Evolutionary conservation across 2,329 filamentous ascomycete genomes (phyloP), one percentile per base, ranked within the genome.

Genomic region (Hymenoscyphus occultus): DNA sequence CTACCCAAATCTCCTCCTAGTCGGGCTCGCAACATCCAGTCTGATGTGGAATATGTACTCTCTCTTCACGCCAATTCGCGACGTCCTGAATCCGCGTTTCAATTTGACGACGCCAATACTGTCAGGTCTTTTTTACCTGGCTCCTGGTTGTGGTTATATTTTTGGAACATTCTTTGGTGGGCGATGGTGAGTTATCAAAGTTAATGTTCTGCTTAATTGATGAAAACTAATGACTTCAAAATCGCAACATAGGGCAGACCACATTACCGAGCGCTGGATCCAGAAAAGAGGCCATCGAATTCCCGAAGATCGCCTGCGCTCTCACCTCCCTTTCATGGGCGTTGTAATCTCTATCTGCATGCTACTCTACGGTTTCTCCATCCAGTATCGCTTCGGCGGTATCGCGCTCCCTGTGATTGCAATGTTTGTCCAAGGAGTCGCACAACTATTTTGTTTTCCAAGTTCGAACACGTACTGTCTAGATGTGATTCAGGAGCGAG

Each of bases 361-460:
- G 77, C 77, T 92, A 5, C 74, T 91, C 2, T 92, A 91, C 68
- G 88, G 89, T 1, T 91, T 89, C 83, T 76, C 78, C 4, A 77
- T 85, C 14, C 80, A 85, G 64, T 78, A 78, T 64, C 72, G 77
- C 12, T 78, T 81, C 3, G 83, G 84, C 2, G 84, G 83, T 2
- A 80, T 86, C 56, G 78, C 82, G 0, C 73, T 90, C 4, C 90
- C 89, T 0, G 88, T 92, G 1, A 81, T 92, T 6, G 84, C 86
- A 71, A 88, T 93, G 81, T 93, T 93, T 73, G 65, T 90, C 1
- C 89, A 93, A 72, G 90, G 90, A 1, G 82, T 92, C 0, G 88
- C 86, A 0, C 89, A 93, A 75, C 78, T 92, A 6, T 90, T 92
- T 73, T 90, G 88, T 71, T 93, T 92, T 72, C 90, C 89, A 0